Evolutionary conservation across 2,329 filamentous ascomycete genomes (phyloP).

Genomic region (Magnaporthiopsis poae): DNA sequence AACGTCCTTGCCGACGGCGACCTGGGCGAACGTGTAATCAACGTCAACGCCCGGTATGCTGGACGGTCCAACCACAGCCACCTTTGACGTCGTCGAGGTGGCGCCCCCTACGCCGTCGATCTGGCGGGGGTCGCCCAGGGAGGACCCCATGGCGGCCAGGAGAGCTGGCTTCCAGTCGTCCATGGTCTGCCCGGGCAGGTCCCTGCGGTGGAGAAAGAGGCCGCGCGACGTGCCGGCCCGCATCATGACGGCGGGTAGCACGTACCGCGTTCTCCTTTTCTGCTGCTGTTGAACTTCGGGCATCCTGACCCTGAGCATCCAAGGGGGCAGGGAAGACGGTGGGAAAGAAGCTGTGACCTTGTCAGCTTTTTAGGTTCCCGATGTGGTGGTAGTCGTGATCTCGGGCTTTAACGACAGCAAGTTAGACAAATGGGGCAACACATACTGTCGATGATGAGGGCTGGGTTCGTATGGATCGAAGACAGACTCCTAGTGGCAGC

Average conservation of each 20-base stretch:
- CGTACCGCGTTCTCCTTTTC: not conserved
- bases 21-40: constrained; percentile 54
- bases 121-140: constrained; percentile 45
- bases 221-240: constrained; percentile 55
- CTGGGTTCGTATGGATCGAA: too few species aligned
- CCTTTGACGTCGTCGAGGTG: constrained; percentile 51
- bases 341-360: too few species aligned
- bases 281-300: too few species aligned
- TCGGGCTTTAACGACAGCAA: too few species aligned
- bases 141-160: constrained; percentile 42
- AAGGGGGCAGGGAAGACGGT: too few species aligned
- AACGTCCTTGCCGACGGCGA: constrained; percentile 44
- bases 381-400: too few species aligned
- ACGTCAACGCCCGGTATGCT: constrained; percentile 38
- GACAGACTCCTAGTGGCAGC: too few species aligned
- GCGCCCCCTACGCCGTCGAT: constrained; percentile 55
- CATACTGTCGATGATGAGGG: too few species aligned
- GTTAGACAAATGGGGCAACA: too few species aligned
- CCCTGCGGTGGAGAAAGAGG: constrained; percentile 43
- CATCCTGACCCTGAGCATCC: too few species aligned
- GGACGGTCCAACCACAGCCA: constrained; percentile 42
- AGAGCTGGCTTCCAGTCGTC: constrained; percentile 43
- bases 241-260: constrained; percentile 45
- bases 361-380: too few species aligned
- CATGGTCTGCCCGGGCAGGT: constrained; percentile 34